Evolutionary conservation across 2,329 filamentous ascomycete species (phyloP), one percentile per base, ranked within the genome.

Genomic region (Ophiostoma quercus): DNA sequence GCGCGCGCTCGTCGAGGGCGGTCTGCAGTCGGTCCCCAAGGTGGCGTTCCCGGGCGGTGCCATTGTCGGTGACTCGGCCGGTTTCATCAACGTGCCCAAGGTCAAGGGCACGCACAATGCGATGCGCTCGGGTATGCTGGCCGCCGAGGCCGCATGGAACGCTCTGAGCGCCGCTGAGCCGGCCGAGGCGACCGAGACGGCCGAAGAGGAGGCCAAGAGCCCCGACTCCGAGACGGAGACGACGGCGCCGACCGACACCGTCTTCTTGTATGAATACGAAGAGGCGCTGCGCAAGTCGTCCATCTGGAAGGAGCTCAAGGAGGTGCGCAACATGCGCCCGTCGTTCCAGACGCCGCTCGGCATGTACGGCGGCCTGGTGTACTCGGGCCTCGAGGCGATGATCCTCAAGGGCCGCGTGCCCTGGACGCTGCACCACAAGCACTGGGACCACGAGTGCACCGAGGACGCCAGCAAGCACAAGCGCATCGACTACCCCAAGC

Each of bases 51-150:
- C 95, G 32, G 95, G 95, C 71, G 95, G 95, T 71, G 95, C 95
- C 66, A 84, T 99, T 63, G 96, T 99, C 74, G 95, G 95, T 69
- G 95, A 99, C 80, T 96, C 94, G 22, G 95, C 95, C 37, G 95
- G 95, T 5, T 97, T 99, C 77, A 85, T 99, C 79, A 99, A 99
- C 77, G 91, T 99, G 19, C 95, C 95, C 73, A 99, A 99, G 83
- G 92, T 99, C 80, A 99, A 99, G 82, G 95, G 95, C 71, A 97
- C 94, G 0, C 95, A 99, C 80, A 97, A 95, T 66, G 93, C 95
- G 68, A 98, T 99, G 92, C 92, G 94, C 77, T 96, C 92, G 1
- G 95, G 94, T 72, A 98, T 99, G 91, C 84, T 99, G 67, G 95
- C 95, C 6, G 95, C 94, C 60, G 92, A 98, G 80, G 92, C 95